Evolutionary conservation across 2,329 filamentous ascomycete genomes (phyloP).

Genomic region (Karstenula rhodostoma): DNA sequence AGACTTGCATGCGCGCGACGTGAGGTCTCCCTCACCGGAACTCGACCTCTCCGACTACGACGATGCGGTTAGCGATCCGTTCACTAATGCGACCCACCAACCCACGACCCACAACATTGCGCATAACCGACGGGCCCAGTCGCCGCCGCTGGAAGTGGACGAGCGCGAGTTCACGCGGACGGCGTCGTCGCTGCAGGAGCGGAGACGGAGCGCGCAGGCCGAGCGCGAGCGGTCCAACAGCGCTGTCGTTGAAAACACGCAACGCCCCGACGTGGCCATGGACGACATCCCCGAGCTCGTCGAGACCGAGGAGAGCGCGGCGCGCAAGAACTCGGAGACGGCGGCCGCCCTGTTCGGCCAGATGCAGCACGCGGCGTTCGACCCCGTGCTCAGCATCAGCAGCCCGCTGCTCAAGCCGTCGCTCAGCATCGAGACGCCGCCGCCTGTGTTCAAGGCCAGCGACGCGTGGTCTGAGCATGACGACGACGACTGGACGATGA

Average conservation of each 20-base stretch:
- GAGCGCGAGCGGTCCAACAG: conserved; percentile 52
- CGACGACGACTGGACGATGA: conserved; percentile 57
- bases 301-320: conserved; percentile 57
- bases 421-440: conserved; percentile 43
- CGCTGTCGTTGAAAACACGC: conserved; percentile 45
- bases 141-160: conserved; percentile 89
- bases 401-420: conserved; percentile 57
- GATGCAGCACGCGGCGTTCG: conserved; percentile 49
- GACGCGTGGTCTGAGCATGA: conserved; percentile 42
- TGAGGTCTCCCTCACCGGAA: conserved; percentile 89
- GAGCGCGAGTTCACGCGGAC: conserved; percentile 98
- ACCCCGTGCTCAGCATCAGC: conserved; percentile 48
- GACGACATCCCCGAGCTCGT: conserved; percentile 50
- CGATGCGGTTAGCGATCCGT: conserved; percentile 67
- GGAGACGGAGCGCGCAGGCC: conserved; percentile 54
- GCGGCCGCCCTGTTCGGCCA: conserved; percentile 60
- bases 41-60: conserved; percentile 93
- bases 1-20: conserved; percentile 64
- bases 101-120: conserved; percentile 54
- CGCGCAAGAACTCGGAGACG: conserved; percentile 60
- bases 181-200: conserved; percentile 79
- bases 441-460: conserved; percentile 40
- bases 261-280: conserved; percentile 42
- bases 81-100: conserved; percentile 60
- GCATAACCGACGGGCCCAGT: conserved; percentile 76